Evolutionary conservation across 805 yeast genomes (phyloP), one percentile per base, ranked within the genome.

Genomic region (Ogataea zsoltii): DNA sequence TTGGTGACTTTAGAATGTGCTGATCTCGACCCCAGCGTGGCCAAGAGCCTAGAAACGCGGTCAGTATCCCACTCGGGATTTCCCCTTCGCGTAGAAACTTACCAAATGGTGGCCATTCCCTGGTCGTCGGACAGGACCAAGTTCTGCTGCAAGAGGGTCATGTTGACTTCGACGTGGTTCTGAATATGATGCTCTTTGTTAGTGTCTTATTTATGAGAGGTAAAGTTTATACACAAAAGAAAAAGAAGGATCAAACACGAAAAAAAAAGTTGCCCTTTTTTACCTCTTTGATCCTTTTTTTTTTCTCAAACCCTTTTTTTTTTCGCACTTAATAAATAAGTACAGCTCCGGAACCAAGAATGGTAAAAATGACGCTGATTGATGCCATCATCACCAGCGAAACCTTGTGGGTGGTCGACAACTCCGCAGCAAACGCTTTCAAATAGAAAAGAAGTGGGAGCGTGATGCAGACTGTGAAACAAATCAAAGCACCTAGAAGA

Each of bases 401-500:
- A 1, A 64, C 12, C 38, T 47, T 69, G 53, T 79, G 80, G 42
- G 60, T 47, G 7, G 53, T 51, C 4, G 73, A 56, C 30, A 83
- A 64, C 12, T 74, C 70, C 3, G 65, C 57, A 3, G 62, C 63
- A 58, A 82, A 84, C 31, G 84, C 70, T 50, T 67, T 72, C 48
- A 85, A 60, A 65, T 90, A 88, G 62, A 89, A 90, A 10, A 76
- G 58, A 17, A 88, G 70, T 2, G 97, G 97, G 18, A 89, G 72
- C 16, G 88, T 83, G 43, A 89, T 70, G 63, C 97, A 90, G 29
- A 89, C 80, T 2, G 83, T 70, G 63, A 88, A 85, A 55, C 96
- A 88, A 41, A 90, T 72, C 1, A 88, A 82, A 4, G 92, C 79
- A 7, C 97, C 97, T 54, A 88, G 65, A 37, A 90, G 77, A 6